Evolutionary conservation across 495 filamentous ascomycete genomes (phyloP).

Genomic region (Daldinia childiae): DNA sequence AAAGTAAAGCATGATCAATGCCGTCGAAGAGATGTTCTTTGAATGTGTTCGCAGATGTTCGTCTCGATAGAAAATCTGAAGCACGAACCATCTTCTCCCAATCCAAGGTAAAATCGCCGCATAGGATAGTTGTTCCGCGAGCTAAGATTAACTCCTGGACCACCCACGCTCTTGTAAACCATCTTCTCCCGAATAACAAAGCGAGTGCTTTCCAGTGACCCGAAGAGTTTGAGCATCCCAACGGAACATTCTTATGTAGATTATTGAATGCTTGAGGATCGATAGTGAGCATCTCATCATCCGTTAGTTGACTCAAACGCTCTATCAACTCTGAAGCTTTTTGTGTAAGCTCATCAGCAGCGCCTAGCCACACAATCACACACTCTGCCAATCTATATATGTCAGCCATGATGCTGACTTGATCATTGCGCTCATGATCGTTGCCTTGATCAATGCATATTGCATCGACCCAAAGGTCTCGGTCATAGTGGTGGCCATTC

Average conservation of each 20-base stretch:
- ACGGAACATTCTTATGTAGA: neutral
- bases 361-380: conserved; percentile 45
- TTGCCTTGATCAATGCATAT: conserved; percentile 44
- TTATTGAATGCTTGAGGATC: conserved; percentile 7
- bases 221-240: conserved; percentile 11
- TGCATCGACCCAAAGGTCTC: conserved; percentile 42
- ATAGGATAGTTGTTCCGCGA: conserved; percentile 17
- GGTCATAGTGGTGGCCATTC: neutral
- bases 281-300: conserved; percentile 5
- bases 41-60: conserved; percentile 18
- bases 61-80: conserved; percentile 18
- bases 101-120: conserved; percentile 27
- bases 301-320: conserved; percentile 2
- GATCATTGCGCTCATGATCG: conserved; percentile 32
- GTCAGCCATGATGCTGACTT: conserved; percentile 42
- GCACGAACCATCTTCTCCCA: conserved; percentile 32
- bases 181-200: conserved; percentile 34
- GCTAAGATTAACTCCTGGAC: conserved; percentile 41
- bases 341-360: conserved; percentile 17
- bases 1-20: conserved; percentile 1
- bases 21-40: conserved; percentile 5
- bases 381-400: conserved; percentile 35
- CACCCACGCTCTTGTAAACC: conserved; percentile 41
- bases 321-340: conserved; percentile 28
- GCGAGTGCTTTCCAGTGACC: conserved; percentile 34